Base-by-base conservation (phyloP, 2,329 filamentous ascomycete genomes). In the Verticillium nubilum region DNA sequence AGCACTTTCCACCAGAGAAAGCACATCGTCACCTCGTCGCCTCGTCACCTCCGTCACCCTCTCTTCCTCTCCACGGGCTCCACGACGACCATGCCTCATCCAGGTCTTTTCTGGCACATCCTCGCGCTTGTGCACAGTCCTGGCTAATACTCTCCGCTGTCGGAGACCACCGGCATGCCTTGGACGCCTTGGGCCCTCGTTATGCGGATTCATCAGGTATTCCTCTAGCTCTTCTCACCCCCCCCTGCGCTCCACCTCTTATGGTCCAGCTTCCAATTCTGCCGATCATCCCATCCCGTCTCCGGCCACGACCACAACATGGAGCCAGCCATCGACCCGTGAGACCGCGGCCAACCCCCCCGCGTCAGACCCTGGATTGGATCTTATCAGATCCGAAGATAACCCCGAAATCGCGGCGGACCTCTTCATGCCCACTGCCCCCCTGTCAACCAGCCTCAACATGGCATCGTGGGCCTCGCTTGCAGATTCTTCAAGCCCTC, bases 351-450 rank as follows among this genome's bases (percentile, higher is more conserved):
- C n/a, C 42, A 50, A 9, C 19, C 42, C 42, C 33, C 33, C 42
- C 42, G 42, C 42, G 42, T 50, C 52, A 29, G 26, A 53, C 52
- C 52, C 52, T 29, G 52, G 54, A 57, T 58, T 71, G 64, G 69
- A 81, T 81, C 78, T 81, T 80, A 81, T 81, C 78, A 73, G 78
- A 81, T 81, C 77, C 72, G 66, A 72, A 77, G 78, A 82, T 82
- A 78, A 79, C 65, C 76, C 61, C 61, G 61, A 63, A 63, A 58
- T 57, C 58, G 58, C 61, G 62, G 37, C 56, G 59, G 54, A 57
- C 19, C 42, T 50, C n/a, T 50, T 4, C n/a, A 23, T 7, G 29
- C n/a, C n/a, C n/a, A n/a, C n/a, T n/a, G 19, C n/a, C 7, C 42
- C 42, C 42, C 42, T 50, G 42, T 23, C n/a, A 19, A 7, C 42